phyloP scores from a whole-genome alignment of 1,284 basidiomycete species.

The Tilletia walkeri region DNA sequence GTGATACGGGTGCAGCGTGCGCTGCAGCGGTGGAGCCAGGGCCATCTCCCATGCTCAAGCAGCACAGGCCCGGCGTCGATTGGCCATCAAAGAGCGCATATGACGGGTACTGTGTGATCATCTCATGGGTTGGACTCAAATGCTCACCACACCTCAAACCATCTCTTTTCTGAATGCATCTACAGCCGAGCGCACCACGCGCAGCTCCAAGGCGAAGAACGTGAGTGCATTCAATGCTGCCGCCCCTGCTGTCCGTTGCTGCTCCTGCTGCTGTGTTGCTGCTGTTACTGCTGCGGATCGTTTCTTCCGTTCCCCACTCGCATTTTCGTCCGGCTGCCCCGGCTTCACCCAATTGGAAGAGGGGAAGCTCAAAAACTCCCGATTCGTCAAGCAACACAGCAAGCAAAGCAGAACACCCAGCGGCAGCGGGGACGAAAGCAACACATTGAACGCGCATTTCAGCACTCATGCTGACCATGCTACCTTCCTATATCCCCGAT shows the following conservation, averaged over 20 bases:
- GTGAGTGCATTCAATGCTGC: background rate
- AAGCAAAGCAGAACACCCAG: background rate
- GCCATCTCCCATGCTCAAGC: no score
- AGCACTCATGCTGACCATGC: no score
- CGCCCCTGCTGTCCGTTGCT: background rate
- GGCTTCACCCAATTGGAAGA: background rate
- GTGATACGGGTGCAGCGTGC: no score
- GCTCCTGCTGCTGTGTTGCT: background rate
- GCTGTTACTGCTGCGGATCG: constrained; percentile 2
- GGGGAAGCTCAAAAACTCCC: constrained; percentile 2
- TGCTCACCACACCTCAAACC: background rate
- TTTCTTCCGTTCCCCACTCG: background rate
- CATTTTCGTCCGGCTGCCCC: background rate
- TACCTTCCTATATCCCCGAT: background rate
- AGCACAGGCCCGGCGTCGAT: no score
- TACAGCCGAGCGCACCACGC: constrained; percentile 9
- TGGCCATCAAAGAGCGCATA: no score
- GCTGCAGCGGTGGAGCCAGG: no score
- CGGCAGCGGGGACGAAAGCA: no score
- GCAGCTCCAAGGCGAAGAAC: constrained; percentile 18
- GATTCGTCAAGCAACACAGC: background rate
- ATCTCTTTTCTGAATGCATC: background rate
- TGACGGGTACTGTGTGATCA: background rate
- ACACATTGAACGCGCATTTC: no score
- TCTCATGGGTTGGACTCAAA: background rate